Evolutionary conservation across 257 asterid genomes (phyloP), one percentile per base, ranked within the genome.

Genomic region (Catharanthus roseus): DNA sequence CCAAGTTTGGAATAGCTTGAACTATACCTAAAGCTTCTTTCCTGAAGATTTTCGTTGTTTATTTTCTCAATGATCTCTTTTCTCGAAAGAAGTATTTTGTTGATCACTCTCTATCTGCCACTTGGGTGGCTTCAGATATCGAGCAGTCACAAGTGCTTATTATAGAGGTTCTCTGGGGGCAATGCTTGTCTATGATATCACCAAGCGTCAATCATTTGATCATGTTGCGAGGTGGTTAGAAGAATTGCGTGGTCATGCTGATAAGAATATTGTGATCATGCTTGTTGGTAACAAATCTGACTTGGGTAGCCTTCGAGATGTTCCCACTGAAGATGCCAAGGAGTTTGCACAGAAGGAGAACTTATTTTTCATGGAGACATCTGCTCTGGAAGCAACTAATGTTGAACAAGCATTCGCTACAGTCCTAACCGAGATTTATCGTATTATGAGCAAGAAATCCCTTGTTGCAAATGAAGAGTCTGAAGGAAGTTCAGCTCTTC

Each of bases 151-250:
- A 11, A 91, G 90, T 79, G 97, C 97, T 3, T 91, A 91, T 68
- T 91, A 91, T 85, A 82, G 97, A 85, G 96, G 97, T 75, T 95
- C 97, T 65, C 86, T 89, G 29, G 97, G 97, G 68, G 97, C 97
- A 58, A 82, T 91, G 97, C 89, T 91, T 67, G 96, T 88, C 21
- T 91, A 89, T 72, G 97, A 91, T 76, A 88, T 91, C 77, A 82
- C 89, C 71, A 91, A 83, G 61, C 96, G 90, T 10, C 90, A 86
- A 73, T 75, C 95, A 5, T 91, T 91, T 65, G 96, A 91, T 75
- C 95, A 91, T 28, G 78, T 91, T 4, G 88, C 93, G 5, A 81
- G 93, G 76, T 91, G 96, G 97, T 85, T 91, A 49, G 95, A 85
- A 55, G 96, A 91, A 77, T 69, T 91, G 74, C 89, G 91, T 0